Evolutionary conservation across 176 grass and related monocot species (phyloP).

Genomic region (Olyra latifolia): DNA sequence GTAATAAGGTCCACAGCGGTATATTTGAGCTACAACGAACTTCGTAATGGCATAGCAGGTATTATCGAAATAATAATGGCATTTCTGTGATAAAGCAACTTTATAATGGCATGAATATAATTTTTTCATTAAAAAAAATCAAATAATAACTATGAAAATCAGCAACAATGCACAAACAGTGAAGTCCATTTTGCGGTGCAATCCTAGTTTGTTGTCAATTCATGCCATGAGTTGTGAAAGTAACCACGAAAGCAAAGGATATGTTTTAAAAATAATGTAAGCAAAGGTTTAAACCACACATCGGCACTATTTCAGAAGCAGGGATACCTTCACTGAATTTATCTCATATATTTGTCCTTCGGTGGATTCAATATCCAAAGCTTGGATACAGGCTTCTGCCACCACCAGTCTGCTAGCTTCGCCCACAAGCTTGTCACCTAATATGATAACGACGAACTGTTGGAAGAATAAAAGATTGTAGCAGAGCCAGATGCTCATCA

Average conservation of each 20-base stretch:
- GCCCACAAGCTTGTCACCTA: conserved; percentile 91
- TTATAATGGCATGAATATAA: too few relatives aligned
- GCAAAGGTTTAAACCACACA: background rate
- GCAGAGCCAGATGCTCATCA: background rate
- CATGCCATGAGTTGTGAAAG: background rate
- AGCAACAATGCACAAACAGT: background rate
- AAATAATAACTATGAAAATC: conserved; percentile 2
- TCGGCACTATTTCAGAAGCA: background rate
- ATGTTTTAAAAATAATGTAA: background rate
- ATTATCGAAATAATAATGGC: too few relatives aligned
- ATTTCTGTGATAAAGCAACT: too few relatives aligned
- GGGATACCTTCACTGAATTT: conserved; percentile 85
- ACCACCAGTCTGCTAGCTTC: conserved; percentile 92
- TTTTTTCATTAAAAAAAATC: too few relatives aligned
- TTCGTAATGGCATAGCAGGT: too few relatives aligned
- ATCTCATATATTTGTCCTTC: conserved; percentile 89
- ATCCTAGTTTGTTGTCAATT: background rate
- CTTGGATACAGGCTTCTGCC: conserved; percentile 96
- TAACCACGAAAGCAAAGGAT: background rate
- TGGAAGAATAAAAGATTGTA: background rate
- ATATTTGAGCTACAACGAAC: too few relatives aligned
- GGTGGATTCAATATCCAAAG: conserved; percentile 79
- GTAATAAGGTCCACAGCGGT: too few relatives aligned
- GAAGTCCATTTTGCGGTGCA: background rate
- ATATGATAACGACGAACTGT: background rate